Evolutionary conservation across 2,329 filamentous ascomycete genomes (phyloP).

Genomic region (Fusarium hainanense): DNA sequence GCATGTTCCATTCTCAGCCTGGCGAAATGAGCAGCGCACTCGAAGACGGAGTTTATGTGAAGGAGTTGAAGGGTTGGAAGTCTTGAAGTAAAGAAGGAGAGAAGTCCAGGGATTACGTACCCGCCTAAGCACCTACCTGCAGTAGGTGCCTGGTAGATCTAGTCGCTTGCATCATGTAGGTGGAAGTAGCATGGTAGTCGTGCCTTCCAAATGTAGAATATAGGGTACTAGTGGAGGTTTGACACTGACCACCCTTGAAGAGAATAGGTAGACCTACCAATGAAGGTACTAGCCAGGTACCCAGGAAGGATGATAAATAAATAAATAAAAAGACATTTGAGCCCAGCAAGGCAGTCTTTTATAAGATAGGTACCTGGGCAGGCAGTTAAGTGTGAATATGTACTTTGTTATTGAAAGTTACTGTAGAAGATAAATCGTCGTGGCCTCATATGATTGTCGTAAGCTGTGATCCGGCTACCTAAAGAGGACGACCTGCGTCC

Average conservation of each 20-base stretch:
- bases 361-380: neutral
- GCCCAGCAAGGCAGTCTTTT: neutral
- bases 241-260: neutral
- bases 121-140: neutral
- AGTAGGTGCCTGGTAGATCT: neutral
- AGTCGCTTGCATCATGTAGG: neutral
- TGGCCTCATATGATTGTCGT: constrained; percentile 35
- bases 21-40: neutral
- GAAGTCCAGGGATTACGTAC: neutral
- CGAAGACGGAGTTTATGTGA: neutral
- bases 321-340: neutral
- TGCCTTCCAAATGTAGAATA: constrained; percentile 1
- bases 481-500: constrained; percentile 30
- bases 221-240: neutral
- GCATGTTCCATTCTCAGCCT: constrained; percentile 72
- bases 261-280: neutral
- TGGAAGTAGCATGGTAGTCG: neutral
- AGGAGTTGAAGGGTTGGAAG: neutral
- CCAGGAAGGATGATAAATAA: neutral
- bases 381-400: neutral
- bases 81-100: neutral
- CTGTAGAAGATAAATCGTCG: constrained; percentile 13
- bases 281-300: neutral
- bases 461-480: constrained; percentile 29
- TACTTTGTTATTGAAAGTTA: constrained; percentile 1